These are phyloP conservation scores for Halophytophthora polymorphica DNA, from an alignment of 352 stramenopile genomes.

Conservation along the genomic window DNA sequence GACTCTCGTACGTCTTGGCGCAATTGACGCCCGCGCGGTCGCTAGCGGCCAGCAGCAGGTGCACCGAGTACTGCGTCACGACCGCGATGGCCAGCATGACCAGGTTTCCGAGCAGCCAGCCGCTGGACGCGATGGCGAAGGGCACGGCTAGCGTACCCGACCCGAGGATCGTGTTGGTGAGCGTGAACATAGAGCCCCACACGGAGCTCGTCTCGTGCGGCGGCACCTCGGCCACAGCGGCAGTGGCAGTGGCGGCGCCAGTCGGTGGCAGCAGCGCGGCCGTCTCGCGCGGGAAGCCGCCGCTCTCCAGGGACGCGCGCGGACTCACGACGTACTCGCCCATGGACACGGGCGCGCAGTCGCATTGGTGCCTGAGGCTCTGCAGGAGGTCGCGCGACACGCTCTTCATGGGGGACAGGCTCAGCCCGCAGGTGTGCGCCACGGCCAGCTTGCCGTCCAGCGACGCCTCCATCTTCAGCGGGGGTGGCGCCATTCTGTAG, in stretches of 20 bases:
- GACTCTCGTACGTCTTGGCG: constrained; percentile 72
- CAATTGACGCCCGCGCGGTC: constrained; percentile 54
- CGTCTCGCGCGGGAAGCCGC: constrained; percentile 20
- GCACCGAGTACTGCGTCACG: constrained; percentile 74
- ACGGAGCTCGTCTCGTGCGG: constrained; percentile 44
- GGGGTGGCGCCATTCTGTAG: no score
- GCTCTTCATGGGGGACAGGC: constrained; percentile 32
- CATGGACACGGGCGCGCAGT: constrained; percentile 68
- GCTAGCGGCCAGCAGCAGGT: constrained; percentile 60
- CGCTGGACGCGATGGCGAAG: constrained; percentile 69
- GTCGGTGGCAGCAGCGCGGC: constrained; percentile 29
- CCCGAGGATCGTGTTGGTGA: constrained; percentile 76
- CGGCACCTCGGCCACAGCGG: constrained; percentile 12
- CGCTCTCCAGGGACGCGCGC: constrained; percentile 11
- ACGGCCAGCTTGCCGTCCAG: constrained; percentile 22
- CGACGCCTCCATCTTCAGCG: no score
- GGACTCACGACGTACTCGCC: constrained; percentile 74
- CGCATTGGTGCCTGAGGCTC: constrained; percentile 61
- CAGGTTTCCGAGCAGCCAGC: constrained; percentile 60
- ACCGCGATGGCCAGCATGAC: constrained; percentile 74
- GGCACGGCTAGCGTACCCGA: constrained; percentile 71
- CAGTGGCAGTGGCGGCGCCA: constrained; percentile 9
- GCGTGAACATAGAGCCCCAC: constrained; percentile 65
- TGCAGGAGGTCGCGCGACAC: constrained; percentile 52
- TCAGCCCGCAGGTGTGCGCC: constrained; percentile 36